Conservation (phyloP, 768 basidiomycete genomes). For the Kwoniella bestiolae region DNA sequence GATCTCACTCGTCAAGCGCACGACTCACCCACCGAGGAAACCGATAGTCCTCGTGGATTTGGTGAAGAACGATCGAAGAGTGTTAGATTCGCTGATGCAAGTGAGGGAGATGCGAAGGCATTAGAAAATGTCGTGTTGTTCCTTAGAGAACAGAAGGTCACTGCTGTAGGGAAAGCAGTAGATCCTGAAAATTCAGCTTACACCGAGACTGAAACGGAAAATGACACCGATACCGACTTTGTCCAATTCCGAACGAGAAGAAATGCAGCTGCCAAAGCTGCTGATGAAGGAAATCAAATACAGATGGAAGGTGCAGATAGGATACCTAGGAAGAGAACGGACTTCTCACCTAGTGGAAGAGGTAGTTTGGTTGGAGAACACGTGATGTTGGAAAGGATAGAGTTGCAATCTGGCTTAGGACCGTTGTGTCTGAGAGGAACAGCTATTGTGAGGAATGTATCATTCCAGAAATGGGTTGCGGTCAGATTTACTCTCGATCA, state of each 20-base stretch:
- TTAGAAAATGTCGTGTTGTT: slow-evolving; percentile 94
- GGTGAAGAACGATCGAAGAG: slow-evolving; percentile 65
- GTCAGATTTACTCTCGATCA: slow-evolving; percentile 90
- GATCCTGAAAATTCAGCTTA: slow-evolving; percentile 62
- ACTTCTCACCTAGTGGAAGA: slow-evolving; percentile 50
- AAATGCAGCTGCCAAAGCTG: slow-evolving; percentile 46
- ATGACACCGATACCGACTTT: slow-evolving; percentile 52
- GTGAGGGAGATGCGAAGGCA: slow-evolving; percentile 64
- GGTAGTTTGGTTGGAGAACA: slow-evolving; percentile 46
- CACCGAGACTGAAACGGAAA: slow-evolving; percentile 67
- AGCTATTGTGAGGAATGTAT: slow-evolving; percentile 79
- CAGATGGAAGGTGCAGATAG: slow-evolving; percentile 45
- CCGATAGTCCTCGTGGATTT: slow-evolving; percentile 23
- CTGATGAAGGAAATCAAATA: slow-evolving; percentile 46
- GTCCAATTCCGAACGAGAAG: slow-evolving; percentile 53
- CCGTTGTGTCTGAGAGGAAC: slow-evolving; percentile 66
- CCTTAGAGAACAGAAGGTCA: slow-evolving; percentile 88
- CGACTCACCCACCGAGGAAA: slow-evolving; percentile 64
- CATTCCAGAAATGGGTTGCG: slow-evolving; percentile 83
- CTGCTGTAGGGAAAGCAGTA: slow-evolving; percentile 71
- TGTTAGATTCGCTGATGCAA: slow-evolving; percentile 71
- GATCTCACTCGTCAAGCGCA: slow-evolving; percentile 60
- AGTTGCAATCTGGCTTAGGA: slow-evolving; percentile 53
- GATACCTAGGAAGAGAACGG: slow-evolving; percentile 49
- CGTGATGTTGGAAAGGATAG: slow-evolving; percentile 60